phyloP scores from a whole-genome alignment of 1,139 yeast species.

The Yamadazyma triangularis region DNA sequence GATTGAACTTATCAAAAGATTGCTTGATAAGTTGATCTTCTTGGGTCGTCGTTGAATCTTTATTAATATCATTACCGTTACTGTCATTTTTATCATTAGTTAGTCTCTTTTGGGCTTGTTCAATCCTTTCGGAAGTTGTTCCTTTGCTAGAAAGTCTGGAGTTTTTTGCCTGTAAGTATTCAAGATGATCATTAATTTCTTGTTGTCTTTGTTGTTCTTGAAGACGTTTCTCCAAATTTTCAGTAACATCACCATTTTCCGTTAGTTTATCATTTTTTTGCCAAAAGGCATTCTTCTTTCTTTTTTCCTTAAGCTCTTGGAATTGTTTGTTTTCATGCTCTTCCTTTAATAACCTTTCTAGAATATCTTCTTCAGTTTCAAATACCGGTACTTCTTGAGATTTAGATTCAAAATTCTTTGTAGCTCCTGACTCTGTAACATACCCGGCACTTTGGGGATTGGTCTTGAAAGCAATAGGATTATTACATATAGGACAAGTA shows the following conservation, averaged over 20 bases:
- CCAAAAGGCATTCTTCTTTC: constrained; percentile 46
- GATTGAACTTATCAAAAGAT: constrained; percentile 30
- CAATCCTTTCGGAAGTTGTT: constrained; percentile 18
- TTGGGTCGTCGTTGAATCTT: constrained; percentile 10
- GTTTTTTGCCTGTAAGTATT: constrained; percentile 46
- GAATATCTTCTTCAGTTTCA: constrained; percentile 72
- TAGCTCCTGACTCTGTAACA: constrained; percentile 75
- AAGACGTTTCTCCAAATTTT: constrained; percentile 62
- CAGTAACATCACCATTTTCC: constrained; percentile 49
- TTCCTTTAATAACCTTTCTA: constrained; percentile 64
- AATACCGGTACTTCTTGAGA: constrained; percentile 27
- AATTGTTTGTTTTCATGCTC: constrained; percentile 50
- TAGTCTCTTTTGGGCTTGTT: constrained; percentile 15
- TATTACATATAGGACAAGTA: constrained; percentile 80
- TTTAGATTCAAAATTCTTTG: constrained; percentile 61
- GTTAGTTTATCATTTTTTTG: constrained; percentile 25
- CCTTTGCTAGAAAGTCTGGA: constrained; percentile 26
- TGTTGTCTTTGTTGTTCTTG: constrained; percentile 67
- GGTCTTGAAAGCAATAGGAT: constrained; percentile 69
- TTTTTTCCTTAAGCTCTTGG: constrained; percentile 34
- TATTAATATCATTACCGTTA: constrained; percentile 11
- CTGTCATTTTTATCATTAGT: no score
- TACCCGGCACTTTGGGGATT: constrained; percentile 86
- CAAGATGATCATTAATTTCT: constrained; percentile 60
- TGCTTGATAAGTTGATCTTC: constrained; percentile 22